Base-by-base conservation (phyloP, 78 protist genomes). In the Parvularia atlantis region DNA sequence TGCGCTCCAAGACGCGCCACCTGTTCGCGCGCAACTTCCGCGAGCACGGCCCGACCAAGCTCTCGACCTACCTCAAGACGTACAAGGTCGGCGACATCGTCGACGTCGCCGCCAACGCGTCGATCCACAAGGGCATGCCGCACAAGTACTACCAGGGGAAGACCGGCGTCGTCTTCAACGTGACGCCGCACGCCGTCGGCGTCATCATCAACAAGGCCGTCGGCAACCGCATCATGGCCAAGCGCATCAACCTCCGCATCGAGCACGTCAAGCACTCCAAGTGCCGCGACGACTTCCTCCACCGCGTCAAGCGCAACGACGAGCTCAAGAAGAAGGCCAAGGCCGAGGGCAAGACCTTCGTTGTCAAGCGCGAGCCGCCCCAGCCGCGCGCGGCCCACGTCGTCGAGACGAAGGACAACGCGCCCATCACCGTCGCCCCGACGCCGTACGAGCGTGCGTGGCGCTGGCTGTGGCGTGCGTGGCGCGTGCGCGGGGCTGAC, bases 131-230 rank as follows among this genome's bases (percentile, higher is more conserved):
- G 84, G 99, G 99, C 58, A 94, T 98, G 98, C 99, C 99, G 70
- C 91, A 95, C 98, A 96, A 93, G 89, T 89, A 75, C 93, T 98
- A 98, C 97, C 99, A 97, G 83, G 99, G 99, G 66, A 85, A 81
- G 73, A 98, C 99, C 1, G 99, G 99, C 65, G 54, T 76, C 62
- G 93, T 98, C 52, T 98, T 91, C 97, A 93, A 96, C 91, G 93
- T 98, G 58, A 84, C 99, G 67, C 87, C 86, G 64, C 82, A 93
- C 36, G 97, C 97, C 40, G 69, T 98, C 57, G 99, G 99, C 81
- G 97, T 98, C 40, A 84, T 86, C 86, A 75, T 96, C 76, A 93
- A 91, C 94, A 97, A 97, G 92, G 84, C 75, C 63, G 66, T 76
- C 80, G 79, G 95, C 44, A 77, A 83, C 77, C 83, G 97, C 60